Percentiles rank a stretch among this genome's conserved stretches.
phyloP scores from a whole-genome alignment of 1,139 yeast genomes.

The Pichia sp. region DNA sequence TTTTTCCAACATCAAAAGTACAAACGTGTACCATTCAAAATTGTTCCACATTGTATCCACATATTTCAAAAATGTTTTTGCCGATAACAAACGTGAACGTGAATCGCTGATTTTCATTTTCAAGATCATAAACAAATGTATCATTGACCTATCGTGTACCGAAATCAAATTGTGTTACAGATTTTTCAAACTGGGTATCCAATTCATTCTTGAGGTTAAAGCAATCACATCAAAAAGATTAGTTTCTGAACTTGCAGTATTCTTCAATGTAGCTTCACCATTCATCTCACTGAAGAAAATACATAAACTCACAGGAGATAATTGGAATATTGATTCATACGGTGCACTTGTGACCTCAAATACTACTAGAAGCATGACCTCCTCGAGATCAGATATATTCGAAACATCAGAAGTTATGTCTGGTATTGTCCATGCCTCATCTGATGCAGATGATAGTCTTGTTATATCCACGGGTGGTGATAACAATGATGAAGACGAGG shows the following conservation, averaged over 20 bases:
- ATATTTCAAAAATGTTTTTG: constrained; percentile 22
- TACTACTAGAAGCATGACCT: neutral
- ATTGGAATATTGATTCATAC: constrained; percentile 20
- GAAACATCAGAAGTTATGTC: constrained; percentile 1
- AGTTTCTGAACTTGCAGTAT: constrained; percentile 37
- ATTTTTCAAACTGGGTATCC: constrained; percentile 37
- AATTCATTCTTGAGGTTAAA: constrained; percentile 32
- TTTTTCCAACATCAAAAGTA: constrained; percentile 17
- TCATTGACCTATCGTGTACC: constrained; percentile 36
- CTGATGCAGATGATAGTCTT: constrained; percentile 16
- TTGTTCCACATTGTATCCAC: constrained; percentile 31
- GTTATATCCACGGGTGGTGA: constrained; percentile 9
- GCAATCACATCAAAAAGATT: constrained; percentile 37
- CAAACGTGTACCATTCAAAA: constrained; percentile 26
- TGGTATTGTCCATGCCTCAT: constrained; percentile 5
- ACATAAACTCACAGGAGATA: constrained; percentile 29
- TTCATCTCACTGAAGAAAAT: constrained; percentile 25
- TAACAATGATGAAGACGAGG: neutral
- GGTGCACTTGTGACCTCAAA: constrained; percentile 13
- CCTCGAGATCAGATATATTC: constrained; percentile 3
- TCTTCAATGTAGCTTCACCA: constrained; percentile 36
- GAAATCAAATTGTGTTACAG: constrained; percentile 36
- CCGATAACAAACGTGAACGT: constrained; percentile 25
- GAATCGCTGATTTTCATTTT: constrained; percentile 30
- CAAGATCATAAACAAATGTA: constrained; percentile 39